Evolutionary conservation across 2,329 filamentous ascomycete genomes (phyloP).

Genomic region (Trichoderma sp.): DNA sequence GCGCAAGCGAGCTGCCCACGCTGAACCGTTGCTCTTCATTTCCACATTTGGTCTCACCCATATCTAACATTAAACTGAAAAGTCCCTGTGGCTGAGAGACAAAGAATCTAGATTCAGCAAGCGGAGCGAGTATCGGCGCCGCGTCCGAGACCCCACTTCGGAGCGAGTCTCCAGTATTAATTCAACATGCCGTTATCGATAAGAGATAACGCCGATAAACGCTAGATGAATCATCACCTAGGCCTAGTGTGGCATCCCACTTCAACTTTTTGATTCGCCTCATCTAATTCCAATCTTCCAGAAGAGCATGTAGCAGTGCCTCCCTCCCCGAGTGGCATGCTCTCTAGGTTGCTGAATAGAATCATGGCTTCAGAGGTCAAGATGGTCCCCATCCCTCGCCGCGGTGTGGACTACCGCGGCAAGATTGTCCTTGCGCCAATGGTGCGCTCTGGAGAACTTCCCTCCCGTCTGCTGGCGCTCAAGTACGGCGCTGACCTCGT

Average conservation of each 20-base stretch:
- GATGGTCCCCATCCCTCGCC: conserved; percentile 79
- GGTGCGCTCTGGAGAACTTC: conserved; percentile 96
- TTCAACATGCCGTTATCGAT: conserved; percentile 18
- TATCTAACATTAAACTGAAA: neutral
- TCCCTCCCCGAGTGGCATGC: conserved; percentile 33
- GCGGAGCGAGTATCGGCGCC: conserved; percentile 11
- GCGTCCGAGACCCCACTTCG: conserved; percentile 20
- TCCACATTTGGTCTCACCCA: neutral
- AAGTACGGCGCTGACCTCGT: conserved; percentile 96
- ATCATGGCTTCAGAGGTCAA: conserved; percentile 62
- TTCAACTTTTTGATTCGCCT: neutral
- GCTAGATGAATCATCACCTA: conserved; percentile 9
- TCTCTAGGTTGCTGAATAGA: conserved; percentile 44
- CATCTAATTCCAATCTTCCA: neutral
- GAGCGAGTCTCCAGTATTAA: neutral
- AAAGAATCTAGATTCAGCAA: neutral
- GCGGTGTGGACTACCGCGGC: conserved; percentile 90
- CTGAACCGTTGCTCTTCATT: neutral
- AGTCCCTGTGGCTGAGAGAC: neutral
- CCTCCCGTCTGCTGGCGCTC: conserved; percentile 82
- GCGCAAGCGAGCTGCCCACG: neutral
- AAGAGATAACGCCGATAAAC: conserved; percentile 20
- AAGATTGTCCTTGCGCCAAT: conserved; percentile 96
- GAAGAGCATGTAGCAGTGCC: conserved; percentile 28
- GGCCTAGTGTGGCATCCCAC: conserved; percentile 10